Percentiles rank a stretch among this genome's conserved stretches.
These are phyloP conservation scores for Suillus discolor DNA, from an alignment of 768 basidiomycete species.

Conservation along the genomic window DNA sequence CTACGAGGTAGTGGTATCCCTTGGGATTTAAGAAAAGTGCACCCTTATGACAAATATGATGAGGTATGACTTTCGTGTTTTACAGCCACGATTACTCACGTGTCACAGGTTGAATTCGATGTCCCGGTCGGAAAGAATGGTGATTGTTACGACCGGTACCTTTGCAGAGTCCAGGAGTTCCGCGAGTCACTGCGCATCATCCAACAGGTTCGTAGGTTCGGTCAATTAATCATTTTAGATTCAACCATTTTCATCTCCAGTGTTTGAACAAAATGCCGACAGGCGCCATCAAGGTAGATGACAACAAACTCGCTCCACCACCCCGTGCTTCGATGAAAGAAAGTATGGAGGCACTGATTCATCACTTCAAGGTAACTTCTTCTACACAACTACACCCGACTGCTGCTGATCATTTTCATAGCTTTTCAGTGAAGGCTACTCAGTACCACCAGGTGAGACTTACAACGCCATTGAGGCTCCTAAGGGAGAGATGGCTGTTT, in stretches of 20 bases:
- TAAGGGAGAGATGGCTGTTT: slow-evolving; percentile 99
- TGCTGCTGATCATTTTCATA: slow-evolving; percentile 31
- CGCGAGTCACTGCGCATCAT: slow-evolving; percentile 92
- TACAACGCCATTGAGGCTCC: slow-evolving; percentile 98
- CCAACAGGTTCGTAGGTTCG: slow-evolving; percentile 51
- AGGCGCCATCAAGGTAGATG: slow-evolving; percentile 92
- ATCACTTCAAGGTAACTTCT: slow-evolving; percentile 86
- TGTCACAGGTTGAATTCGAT: slow-evolving; percentile 86
- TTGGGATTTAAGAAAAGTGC: slow-evolving; percentile 92
- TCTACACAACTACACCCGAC: neutral
- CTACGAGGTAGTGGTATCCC: slow-evolving; percentile 89
- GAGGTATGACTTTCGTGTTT: slow-evolving; percentile 52
- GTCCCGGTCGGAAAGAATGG: slow-evolving; percentile 96
- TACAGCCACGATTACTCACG: neutral
- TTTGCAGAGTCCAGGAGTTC: slow-evolving; percentile 98
- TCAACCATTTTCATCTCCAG: slow-evolving; percentile 39
- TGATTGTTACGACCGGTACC: slow-evolving; percentile 97
- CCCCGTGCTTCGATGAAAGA: slow-evolving; percentile 99
- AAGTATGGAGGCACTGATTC: slow-evolving; percentile 96
- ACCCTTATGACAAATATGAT: slow-evolving; percentile 96
- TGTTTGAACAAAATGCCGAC: slow-evolving; percentile 97
- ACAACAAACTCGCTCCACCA: slow-evolving; percentile 96
- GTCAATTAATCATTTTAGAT: neutral
- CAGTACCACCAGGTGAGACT: slow-evolving; percentile 94
- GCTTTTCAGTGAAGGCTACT: slow-evolving; percentile 97